phyloP scores from a whole-genome alignment of 257 asterid genomes.

The Solanum paucissectum region DNA sequence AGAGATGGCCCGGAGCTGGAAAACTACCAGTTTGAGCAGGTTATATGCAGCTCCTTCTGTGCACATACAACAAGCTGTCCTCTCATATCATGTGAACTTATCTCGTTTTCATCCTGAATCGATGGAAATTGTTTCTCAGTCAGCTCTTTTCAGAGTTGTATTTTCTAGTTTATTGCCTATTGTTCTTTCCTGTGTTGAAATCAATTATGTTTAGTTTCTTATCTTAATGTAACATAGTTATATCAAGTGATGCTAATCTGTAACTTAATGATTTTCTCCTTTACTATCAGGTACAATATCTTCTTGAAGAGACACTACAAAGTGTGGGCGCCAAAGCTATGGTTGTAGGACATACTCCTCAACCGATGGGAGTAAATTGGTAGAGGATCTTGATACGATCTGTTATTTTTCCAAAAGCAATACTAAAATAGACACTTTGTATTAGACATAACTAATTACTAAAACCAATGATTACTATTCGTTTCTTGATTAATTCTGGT shows the following conservation, averaged over 20 bases:
- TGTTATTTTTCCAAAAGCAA: not conserved
- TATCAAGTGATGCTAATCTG: not conserved
- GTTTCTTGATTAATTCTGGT: slow-evolving; percentile 1
- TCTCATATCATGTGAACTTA: not conserved
- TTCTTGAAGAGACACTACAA: slow-evolving; percentile 68
- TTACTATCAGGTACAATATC: slow-evolving; percentile 47
- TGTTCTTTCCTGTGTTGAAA: not conserved
- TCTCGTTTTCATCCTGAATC: not conserved
- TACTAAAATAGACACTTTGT: not conserved
- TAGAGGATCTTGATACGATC: slow-evolving; percentile 11
- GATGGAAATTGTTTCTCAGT: not conserved
- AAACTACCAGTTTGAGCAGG: slow-evolving; percentile 65
- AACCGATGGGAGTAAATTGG: slow-evolving; percentile 81
- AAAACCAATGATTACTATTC: not conserved
- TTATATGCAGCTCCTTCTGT: slow-evolving; percentile 1
- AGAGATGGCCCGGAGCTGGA: slow-evolving; percentile 50
- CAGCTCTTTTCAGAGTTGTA: not conserved
- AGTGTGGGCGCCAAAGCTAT: slow-evolving; percentile 79
- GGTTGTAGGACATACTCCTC: slow-evolving; percentile 99
- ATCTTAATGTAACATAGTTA: not conserved
- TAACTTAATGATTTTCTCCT: not conserved
- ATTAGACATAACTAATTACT: not conserved
- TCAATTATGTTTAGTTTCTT: not conserved
- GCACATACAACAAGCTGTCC: not conserved
- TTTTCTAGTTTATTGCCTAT: not conserved